Evolutionary conservation across 805 yeast species (phyloP).

Genomic region (Grigorovia jiainica): DNA sequence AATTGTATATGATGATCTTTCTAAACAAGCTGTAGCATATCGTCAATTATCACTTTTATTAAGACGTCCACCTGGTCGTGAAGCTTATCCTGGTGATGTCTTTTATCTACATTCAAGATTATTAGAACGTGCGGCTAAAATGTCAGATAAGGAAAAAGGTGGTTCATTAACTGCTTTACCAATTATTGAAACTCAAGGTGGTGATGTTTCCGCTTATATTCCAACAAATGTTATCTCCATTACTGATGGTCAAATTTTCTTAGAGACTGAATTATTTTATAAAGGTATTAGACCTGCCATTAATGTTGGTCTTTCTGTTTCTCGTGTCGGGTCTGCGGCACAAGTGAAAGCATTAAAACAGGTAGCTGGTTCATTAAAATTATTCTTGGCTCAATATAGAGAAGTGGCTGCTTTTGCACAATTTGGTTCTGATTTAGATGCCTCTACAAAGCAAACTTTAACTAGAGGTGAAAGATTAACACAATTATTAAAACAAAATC

Average conservation of each 20-base stretch:
- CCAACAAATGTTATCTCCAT: conserved; percentile 97
- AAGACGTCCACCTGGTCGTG: conserved; percentile 97
- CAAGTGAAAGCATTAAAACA: conserved; percentile 99
- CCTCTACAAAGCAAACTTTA: conserved; percentile 98
- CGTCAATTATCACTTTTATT: conserved; percentile 96
- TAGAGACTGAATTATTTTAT: conserved; percentile 99
- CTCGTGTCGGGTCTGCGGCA: conserved; percentile 99
- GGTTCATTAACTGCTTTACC: conserved; percentile 96
- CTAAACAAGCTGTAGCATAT: conserved; percentile 99
- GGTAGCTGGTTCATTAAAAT: conserved; percentile 99
- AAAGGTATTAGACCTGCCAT: conserved; percentile 99
- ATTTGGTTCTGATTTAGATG: conserved; percentile 99
- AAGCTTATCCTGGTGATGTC: conserved; percentile 96
- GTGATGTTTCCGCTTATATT: conserved; percentile 96
- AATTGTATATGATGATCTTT: conserved; percentile 94
- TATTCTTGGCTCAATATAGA: conserved; percentile 99
- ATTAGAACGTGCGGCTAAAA: conserved; percentile 96
- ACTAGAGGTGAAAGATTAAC: conserved; percentile 99
- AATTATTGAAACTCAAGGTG: conserved; percentile 97
- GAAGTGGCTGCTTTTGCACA: conserved; percentile 99
- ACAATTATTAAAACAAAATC: conserved; percentile 96
- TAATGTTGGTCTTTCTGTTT: conserved; percentile 98
- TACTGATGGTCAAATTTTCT: conserved; percentile 96
- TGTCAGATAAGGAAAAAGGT: conserved; percentile 81
- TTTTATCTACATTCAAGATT: conserved; percentile 92